Conservation (phyloP, 2,329 filamentous ascomycete species). For the Colletotrichum orchidophilum region DNA sequence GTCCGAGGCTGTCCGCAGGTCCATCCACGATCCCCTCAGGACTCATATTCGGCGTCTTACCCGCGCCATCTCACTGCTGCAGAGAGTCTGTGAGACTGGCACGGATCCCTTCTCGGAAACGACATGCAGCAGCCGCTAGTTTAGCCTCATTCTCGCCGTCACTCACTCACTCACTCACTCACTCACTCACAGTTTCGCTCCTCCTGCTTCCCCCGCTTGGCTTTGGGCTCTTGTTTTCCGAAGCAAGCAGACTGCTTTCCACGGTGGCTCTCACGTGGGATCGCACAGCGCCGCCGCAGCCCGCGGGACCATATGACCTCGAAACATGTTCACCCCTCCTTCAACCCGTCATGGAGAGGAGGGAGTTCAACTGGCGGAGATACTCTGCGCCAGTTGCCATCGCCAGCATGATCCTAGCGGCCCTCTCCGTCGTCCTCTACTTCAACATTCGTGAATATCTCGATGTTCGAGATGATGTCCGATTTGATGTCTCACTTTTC, state of each 20-base stretch:
- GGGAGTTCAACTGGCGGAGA: slow-evolving; percentile 24
- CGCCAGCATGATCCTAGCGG: slow-evolving; percentile 31
- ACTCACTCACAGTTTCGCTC: background rate
- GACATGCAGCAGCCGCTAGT: slow-evolving; percentile 28
- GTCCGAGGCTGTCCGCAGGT: background rate
- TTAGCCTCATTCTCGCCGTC: slow-evolving; percentile 13
- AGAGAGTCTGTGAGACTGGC: slow-evolving; percentile 31
- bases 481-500: background rate
- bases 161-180: background rate
- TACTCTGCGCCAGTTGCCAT: slow-evolving; percentile 17
- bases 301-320: slow-evolving; percentile 29
- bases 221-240: slow-evolving; percentile 9
- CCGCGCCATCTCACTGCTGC: slow-evolving; percentile 10
- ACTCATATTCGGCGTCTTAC: slow-evolving; percentile 29
- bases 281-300: slow-evolving; percentile 14
- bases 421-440: slow-evolving; percentile 27
- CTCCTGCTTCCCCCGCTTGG: slow-evolving; percentile 21
- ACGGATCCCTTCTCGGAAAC: slow-evolving; percentile 33
- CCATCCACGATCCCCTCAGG: slow-evolving; percentile 3
- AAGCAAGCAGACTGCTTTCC: background rate
- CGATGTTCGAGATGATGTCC: slow-evolving; percentile 18
- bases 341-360: slow-evolving; percentile 23
- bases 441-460: slow-evolving; percentile 25
- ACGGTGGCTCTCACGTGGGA: slow-evolving; percentile 31
- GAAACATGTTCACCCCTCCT: slow-evolving; percentile 20